These are phyloP conservation scores for Phlyctochytrium arcticum DNA, from an alignment of 192 early-diverging fungal species.

Conservation along the genomic window DNA sequence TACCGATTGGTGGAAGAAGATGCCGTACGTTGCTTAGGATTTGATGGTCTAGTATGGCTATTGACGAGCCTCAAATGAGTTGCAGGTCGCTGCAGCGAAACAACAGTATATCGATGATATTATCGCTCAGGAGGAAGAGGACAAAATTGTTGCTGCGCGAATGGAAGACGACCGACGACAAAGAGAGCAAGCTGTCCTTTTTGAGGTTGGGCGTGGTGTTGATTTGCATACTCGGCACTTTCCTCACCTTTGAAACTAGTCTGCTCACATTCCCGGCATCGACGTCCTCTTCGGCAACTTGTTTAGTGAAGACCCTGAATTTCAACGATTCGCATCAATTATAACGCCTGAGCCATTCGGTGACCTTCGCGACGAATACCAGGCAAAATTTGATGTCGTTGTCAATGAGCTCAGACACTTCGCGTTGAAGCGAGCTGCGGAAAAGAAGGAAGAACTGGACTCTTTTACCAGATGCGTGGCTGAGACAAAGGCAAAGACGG, in stretches of 20 bases:
- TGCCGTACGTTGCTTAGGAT: conserved; percentile 25
- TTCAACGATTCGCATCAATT: conserved; percentile 37
- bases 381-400: conserved; percentile 54
- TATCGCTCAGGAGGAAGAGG: conserved; percentile 61
- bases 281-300: conserved; percentile 51
- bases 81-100: conserved; percentile 44
- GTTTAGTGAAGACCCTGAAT: conserved; percentile 56
- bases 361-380: conserved; percentile 52
- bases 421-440: conserved; percentile 40
- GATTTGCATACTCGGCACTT: neutral
- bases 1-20: conserved; percentile 57
- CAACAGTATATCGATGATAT: conserved; percentile 62
- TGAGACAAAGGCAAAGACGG: conserved; percentile 38
- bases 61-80: neutral
- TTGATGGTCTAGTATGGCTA: neutral
- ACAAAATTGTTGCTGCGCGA: conserved; percentile 44
- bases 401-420: conserved; percentile 50
- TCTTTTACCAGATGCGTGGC: conserved; percentile 34
- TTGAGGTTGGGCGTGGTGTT: conserved; percentile 31
- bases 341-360: conserved; percentile 33
- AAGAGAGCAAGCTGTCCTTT: conserved; percentile 36
- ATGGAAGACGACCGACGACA: conserved; percentile 36
- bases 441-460: conserved; percentile 44
- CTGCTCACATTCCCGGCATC: conserved; percentile 49
- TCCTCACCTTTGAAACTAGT: conserved; percentile 15